A percentile compares a stretch with the other conserved stretches of the same genome.
Conservation (phyloP, 2,329 filamentous ascomycete genomes). For the Cercospora citrullina region DNA sequence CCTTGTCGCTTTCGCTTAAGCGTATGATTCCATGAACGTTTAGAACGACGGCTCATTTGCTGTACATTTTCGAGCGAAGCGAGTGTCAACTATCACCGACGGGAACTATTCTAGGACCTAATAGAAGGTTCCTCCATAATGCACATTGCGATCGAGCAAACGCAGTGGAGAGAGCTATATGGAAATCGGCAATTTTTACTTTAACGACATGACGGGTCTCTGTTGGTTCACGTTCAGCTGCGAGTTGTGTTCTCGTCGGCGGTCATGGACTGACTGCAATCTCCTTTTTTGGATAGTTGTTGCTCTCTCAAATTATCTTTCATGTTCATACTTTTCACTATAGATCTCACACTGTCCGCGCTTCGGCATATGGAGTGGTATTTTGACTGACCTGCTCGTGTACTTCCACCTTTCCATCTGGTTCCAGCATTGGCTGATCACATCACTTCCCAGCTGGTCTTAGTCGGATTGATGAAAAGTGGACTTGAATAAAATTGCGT, state of each 20-base stretch:
- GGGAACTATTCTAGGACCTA: background rate
- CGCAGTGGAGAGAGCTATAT: background rate
- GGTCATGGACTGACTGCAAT: constrained; percentile 1
- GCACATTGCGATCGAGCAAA: background rate
- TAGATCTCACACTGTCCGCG: background rate
- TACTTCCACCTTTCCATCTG: background rate
- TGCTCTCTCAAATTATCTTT: background rate
- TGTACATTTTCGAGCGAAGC: background rate
- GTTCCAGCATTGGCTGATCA: background rate
- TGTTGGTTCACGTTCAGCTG: background rate
- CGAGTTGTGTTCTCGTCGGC: background rate
- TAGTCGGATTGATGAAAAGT: background rate
- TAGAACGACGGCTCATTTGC: background rate
- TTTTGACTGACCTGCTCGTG: background rate
- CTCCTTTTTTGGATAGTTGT: background rate
- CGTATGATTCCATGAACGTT: background rate
- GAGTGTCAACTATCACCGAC: background rate
- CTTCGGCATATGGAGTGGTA: background rate
- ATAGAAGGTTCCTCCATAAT: background rate
- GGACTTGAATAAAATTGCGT: background rate
- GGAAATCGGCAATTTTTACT: background rate
- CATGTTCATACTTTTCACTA: background rate
- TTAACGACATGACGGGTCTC: background rate
- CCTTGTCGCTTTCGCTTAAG: constrained; percentile 17
- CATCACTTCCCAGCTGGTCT: background rate